Conservation (phyloP, 2,329 filamentous ascomycete genomes). For the Cordyceps fumosorosea region DNA sequence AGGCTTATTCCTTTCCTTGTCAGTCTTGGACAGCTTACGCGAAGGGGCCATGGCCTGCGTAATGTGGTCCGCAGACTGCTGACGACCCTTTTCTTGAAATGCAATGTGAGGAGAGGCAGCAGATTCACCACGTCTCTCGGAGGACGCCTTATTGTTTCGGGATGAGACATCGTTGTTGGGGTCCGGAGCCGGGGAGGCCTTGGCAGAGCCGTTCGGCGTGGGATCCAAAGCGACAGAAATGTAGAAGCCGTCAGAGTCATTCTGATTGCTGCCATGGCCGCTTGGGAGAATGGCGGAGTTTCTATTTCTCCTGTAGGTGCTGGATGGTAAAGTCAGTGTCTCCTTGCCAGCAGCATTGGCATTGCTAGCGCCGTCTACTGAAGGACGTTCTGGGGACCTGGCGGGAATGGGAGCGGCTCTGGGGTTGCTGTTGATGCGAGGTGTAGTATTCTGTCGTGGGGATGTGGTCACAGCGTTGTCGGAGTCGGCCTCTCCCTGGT, state of each 20-base stretch:
- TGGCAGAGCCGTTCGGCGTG: conserved; percentile 49
- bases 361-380: conserved; percentile 21
- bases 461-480: conserved; percentile 66
- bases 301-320: conserved; percentile 70
- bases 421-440: conserved; percentile 45
- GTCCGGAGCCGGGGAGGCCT: conserved; percentile 47
- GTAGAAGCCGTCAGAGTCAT: conserved; percentile 63
- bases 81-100: conserved; percentile 75
- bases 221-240: conserved; percentile 70
- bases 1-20: conserved; percentile 23
- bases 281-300: conserved; percentile 58
- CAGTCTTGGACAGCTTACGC: conserved; percentile 43
- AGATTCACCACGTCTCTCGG: conserved; percentile 43
- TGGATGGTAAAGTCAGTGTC: conserved; percentile 64
- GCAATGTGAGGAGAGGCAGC: conserved; percentile 73
- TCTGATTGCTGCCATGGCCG: conserved; percentile 37
- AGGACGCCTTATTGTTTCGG: conserved; percentile 49
- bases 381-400: conserved; percentile 47
- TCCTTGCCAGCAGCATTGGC: conserved; percentile 34
- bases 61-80: conserved; percentile 50
- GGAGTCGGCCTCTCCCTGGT: conserved; percentile 54
- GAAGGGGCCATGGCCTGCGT: conserved; percentile 43
- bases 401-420: conserved; percentile 46
- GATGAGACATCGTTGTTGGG: conserved; percentile 41
- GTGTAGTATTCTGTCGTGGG: conserved; percentile 43